Base-by-base conservation (phyloP, 2,329 filamentous ascomycete genomes). In the Ceratocystis destructans region DNA sequence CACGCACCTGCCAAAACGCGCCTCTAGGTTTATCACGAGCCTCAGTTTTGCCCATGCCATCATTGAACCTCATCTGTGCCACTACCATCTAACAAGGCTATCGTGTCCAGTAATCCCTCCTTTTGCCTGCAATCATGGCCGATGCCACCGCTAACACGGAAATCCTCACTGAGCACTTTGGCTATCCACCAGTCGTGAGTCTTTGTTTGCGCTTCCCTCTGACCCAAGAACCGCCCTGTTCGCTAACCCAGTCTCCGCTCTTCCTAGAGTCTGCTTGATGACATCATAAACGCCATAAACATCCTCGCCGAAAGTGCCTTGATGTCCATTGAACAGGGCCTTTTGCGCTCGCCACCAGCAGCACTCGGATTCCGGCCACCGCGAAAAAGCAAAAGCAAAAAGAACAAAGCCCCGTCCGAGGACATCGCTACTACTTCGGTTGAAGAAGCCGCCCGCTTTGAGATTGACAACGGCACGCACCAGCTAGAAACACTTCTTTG, bases 211-310 rank as follows among this genome's bases (percentile, higher is more conserved):
- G 33, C 20, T 17, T 12, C 10, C 20, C 61, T 28, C 33, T 15
- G 45, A 46, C 15, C 22, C 10, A 17, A 46, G 20, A 20, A 55
- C 48, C 28, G 20, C 28, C 50, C 33, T 22, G n/a, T 53, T 62
- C 5, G 33, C 55, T 57, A 65, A 67, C 53, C 41, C 67, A 66
- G 64, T 57, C 55, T 37, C 66, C 57, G 45, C 48, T 12, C 20
- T 37, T 33, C 55, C 31, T 20, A 96, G 92, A 89, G 89, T 69
- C 84, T 99, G 53, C 88, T 99, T 73, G 94, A 99, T 83, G 93
- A 97, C 77, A 92, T 97, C 71, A 96, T 97, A 79, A 96, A 97
- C 79, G 89, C 88, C 66, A 86, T 96, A 75, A 99, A 97, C 79
- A 89, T 93, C 72, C 84, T 96, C 72, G 88, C 94, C 72, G 94